Percentiles rank a stretch among this genome's conserved stretches.
Evolutionary conservation across 169 alveolate species (phyloP).

Genomic region (Eimeria zaria): DNA sequence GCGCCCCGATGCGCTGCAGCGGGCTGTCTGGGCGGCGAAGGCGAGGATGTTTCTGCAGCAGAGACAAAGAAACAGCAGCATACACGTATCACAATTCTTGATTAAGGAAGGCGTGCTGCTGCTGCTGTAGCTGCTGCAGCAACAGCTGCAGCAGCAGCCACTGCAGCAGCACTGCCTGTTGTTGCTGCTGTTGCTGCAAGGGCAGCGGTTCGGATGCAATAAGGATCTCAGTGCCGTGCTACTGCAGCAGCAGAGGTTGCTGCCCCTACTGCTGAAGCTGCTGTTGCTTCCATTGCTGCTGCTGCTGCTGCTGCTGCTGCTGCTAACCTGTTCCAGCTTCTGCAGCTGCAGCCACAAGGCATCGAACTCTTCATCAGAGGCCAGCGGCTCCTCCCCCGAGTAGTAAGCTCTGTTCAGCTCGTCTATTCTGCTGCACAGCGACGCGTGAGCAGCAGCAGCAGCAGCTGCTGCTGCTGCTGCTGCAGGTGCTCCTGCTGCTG

Average conservation of each 20-base stretch:
- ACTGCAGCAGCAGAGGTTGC: neutral
- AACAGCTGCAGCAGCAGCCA: neutral
- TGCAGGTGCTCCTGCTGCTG: neutral
- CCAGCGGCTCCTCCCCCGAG: conserved; percentile 33
- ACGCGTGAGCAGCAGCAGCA: conserved; percentile 15
- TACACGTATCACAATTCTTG: neutral
- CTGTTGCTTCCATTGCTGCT: neutral
- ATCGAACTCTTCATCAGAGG: conserved; percentile 41
- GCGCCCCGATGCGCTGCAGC: conserved; percentile 21
- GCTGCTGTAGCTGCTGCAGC: neutral
- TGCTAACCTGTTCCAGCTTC: conserved; percentile 22
- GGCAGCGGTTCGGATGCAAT: neutral
- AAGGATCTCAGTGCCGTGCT: neutral
- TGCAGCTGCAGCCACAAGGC: conserved; percentile 36
- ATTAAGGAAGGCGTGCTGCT: neutral
- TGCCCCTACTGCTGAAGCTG: neutral
- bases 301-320: conserved; percentile 23
- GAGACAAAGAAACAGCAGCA: conserved; percentile 1
- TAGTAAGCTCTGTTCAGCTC: conserved; percentile 16
- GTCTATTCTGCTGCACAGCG: conserved; percentile 24
- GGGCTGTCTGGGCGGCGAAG: conserved; percentile 57
- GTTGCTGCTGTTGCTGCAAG: neutral
- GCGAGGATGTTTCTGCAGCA: conserved; percentile 43
- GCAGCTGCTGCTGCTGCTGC: conserved; percentile 16
- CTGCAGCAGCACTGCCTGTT: neutral